Percentiles rank a stretch among this genome's conserved stretches.
Evolutionary conservation across 257 asterid species (phyloP).

Genomic region (Verbascum thapsus): DNA sequence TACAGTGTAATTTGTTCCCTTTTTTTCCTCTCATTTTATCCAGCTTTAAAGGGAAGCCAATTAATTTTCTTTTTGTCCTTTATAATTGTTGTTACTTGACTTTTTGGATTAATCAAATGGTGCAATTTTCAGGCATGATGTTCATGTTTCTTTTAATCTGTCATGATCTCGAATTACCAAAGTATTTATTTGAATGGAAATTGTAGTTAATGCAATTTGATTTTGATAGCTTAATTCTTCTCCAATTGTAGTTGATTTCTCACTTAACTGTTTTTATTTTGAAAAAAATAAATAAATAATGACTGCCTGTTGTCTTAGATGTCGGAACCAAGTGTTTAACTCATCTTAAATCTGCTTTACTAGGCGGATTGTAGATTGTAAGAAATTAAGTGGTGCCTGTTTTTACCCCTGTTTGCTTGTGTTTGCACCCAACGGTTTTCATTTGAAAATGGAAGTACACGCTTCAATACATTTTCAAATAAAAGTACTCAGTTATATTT

Average conservation of each 20-base stretch:
- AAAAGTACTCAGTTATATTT: too few relatives aligned
- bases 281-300: constrained; percentile 2
- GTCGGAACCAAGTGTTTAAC: neutral
- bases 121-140: constrained; percentile 7
- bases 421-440: too few relatives aligned
- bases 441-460: too few relatives aligned
- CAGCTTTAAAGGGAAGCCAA: neutral
- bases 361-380: neutral
- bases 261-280: neutral
- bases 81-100: constrained; percentile 6
- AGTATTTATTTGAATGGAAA: neutral
- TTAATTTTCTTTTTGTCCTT: neutral
- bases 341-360: constrained; percentile 12
- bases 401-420: too few relatives aligned
- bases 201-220: neutral
- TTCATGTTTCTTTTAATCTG: constrained; percentile 7
- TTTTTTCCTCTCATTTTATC: constrained; percentile 24
- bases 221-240: neutral
- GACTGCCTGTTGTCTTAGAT: constrained; percentile 6
- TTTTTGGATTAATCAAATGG: constrained; percentile 15
- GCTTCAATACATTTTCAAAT: too few relatives aligned
- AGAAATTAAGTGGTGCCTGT: constrained; percentile 9
- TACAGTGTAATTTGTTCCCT: constrained; percentile 18
- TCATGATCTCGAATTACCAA: constrained; percentile 12
- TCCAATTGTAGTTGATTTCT: constrained; percentile 1